phyloP scores from a whole-genome alignment of 768 basidiomycete genomes.

The Rhizopogon rudus region DNA sequence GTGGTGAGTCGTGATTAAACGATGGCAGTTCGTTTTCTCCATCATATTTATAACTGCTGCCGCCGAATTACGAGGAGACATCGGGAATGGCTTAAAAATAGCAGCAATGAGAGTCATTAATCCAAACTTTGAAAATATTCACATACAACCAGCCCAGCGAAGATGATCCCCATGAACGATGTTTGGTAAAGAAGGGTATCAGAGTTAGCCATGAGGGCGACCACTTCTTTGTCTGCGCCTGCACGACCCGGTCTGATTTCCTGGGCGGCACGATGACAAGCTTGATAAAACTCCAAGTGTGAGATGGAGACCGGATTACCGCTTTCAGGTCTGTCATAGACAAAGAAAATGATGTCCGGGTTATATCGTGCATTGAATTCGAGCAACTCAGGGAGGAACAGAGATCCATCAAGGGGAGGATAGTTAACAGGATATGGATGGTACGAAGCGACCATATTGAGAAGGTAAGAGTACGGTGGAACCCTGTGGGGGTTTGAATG shows the following conservation, averaged over 20 bases:
- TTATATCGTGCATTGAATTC: conserved; percentile 34
- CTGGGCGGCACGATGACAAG: conserved; percentile 39
- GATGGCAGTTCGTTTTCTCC: conserved; percentile 32
- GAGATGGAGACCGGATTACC: conserved; percentile 24
- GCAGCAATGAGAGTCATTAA: background rate
- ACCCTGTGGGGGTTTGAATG: too few relatives aligned
- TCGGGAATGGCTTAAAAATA: conserved; percentile 28
- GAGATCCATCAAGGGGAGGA: conserved; percentile 29
- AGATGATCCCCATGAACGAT: conserved; percentile 31
- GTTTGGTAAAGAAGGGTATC: conserved; percentile 41
- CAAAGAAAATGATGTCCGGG: conserved; percentile 24
- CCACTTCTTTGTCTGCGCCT: conserved; percentile 26
- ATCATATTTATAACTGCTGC: conserved; percentile 31
- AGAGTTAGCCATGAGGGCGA: conserved; percentile 33
- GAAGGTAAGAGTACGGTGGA: too few relatives aligned
- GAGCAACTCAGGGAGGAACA: conserved; percentile 27
- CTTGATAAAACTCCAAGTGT: conserved; percentile 40
- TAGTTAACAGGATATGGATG: background rate
- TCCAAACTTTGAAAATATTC: background rate
- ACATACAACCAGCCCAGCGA: conserved; percentile 32
- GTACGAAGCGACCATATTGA: background rate
- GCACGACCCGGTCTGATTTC: conserved; percentile 28
- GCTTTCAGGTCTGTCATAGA: conserved; percentile 14
- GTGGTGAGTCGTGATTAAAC: conserved; percentile 30
- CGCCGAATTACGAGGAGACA: conserved; percentile 33